Percentiles rank a stretch among this genome's conserved stretches.
Conservation (phyloP, 345 rosid species). For the Punica granatum region DNA sequence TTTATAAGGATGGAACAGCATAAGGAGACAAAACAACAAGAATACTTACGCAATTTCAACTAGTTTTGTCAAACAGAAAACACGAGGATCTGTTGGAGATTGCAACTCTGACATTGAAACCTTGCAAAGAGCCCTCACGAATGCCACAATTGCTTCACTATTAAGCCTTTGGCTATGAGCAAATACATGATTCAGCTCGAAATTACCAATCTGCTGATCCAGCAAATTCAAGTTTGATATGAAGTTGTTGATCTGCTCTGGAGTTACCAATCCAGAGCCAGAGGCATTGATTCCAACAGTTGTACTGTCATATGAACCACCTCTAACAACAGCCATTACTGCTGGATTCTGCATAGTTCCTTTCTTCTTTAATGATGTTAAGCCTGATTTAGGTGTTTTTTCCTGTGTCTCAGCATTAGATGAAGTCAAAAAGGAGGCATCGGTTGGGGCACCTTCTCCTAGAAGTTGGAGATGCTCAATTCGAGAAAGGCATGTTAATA, state of each 20-base stretch:
- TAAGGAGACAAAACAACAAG: conserved; percentile 2
- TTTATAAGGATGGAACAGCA: neutral
- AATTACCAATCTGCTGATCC: conserved; percentile 95
- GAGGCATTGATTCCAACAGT: conserved; percentile 50
- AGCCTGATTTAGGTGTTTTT: conserved; percentile 41
- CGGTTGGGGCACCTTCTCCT: conserved; percentile 96
- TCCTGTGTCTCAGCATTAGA: conserved; percentile 68
- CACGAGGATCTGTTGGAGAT: conserved; percentile 98
- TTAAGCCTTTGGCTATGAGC: conserved; percentile 91
- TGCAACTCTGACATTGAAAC: conserved; percentile 91
- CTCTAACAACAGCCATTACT: conserved; percentile 95
- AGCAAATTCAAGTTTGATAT: conserved; percentile 89
- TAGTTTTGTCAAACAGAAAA: conserved; percentile 90
- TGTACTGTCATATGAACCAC: conserved; percentile 90
- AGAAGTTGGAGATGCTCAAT: conserved; percentile 89
- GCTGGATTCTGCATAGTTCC: conserved; percentile 89
- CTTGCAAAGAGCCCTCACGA: conserved; percentile 91
- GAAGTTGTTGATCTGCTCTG: conserved; percentile 69
- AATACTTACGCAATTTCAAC: conserved; percentile 90
- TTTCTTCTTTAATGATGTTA: conserved; percentile 71
- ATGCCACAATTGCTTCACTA: conserved; percentile 91
- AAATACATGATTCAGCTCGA: conserved; percentile 91
- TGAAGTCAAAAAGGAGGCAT: conserved; percentile 69
- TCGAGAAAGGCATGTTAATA: conserved; percentile 89
- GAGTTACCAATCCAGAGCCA: conserved; percentile 59